phyloP scores from a whole-genome alignment of 495 filamentous ascomycete species.

The Penicillium paxilli region DNA sequence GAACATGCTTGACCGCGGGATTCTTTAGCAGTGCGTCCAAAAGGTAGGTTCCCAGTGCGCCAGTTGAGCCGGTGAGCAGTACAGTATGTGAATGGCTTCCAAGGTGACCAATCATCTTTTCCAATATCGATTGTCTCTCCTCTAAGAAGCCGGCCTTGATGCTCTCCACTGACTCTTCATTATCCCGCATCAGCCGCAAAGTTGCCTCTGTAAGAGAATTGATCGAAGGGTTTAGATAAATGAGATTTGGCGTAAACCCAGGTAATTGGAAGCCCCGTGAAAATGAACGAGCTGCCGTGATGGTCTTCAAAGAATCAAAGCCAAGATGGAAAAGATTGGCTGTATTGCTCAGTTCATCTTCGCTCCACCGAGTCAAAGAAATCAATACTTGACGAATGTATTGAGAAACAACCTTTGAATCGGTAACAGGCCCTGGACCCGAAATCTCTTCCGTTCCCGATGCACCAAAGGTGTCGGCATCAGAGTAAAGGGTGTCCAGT shows the following conservation, averaged over 20 bases:
- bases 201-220: slow-evolving; percentile 2
- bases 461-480: slow-evolving; percentile 14
- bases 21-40: slow-evolving; percentile 7
- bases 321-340: slow-evolving; percentile 42
- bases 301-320: slow-evolving; percentile 53
- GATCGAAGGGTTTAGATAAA: slow-evolving; percentile 16
- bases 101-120: not conserved
- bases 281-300: slow-evolving; percentile 8
- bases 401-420: not conserved
- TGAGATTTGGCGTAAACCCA: slow-evolving; percentile 9
- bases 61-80: slow-evolving; percentile 15
- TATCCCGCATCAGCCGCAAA: not conserved
- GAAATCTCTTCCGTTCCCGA: not conserved
- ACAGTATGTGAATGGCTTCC: slow-evolving; percentile 3
- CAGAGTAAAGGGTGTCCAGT: slow-evolving; percentile 24
- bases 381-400: not conserved
- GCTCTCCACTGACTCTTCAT: not conserved
- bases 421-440: not conserved
- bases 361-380: slow-evolving; percentile 13
- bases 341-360: slow-evolving; percentile 3
- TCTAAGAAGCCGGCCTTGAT: not conserved
- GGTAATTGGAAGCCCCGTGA: slow-evolving; percentile 9
- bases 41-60: slow-evolving; percentile 10
- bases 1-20: not conserved
- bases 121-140: not conserved